These are phyloP conservation scores for Suillus tomentosus DNA, from an alignment of 768 basidiomycete species.

Conservation along the genomic window DNA sequence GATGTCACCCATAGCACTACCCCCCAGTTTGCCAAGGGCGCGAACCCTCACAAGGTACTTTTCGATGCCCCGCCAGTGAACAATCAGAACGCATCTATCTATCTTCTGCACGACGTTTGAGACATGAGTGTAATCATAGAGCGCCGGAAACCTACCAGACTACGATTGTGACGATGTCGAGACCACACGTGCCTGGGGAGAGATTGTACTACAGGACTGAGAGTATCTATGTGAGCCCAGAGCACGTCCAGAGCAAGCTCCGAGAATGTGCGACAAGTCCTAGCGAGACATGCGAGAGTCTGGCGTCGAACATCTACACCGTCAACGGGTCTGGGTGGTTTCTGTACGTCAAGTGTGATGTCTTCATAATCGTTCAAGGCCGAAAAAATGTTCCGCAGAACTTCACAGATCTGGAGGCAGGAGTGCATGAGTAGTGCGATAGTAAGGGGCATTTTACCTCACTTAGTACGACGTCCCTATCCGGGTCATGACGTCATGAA, in stretches of 20 bases:
- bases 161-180: background rate
- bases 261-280: slow-evolving; percentile 4
- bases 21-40: background rate
- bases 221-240: background rate
- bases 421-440: background rate
- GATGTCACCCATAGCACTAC: background rate
- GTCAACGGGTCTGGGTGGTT: background rate
- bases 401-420: background rate
- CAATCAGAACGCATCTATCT: background rate
- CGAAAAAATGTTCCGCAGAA: background rate
- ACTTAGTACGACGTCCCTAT: background rate
- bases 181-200: background rate
- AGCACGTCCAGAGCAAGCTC: slow-evolving; percentile 2
- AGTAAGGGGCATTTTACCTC: background rate
- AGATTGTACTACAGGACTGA: background rate
- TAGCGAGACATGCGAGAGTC: background rate
- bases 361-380: background rate
- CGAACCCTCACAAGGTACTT: background rate
- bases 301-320: background rate
- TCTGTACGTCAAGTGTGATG: background rate
- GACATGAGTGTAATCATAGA: background rate
- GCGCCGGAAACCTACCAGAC: background rate
- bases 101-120: background rate
- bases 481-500: background rate
- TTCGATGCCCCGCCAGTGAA: background rate